Evolutionary conservation across 805 yeast species (phyloP).

Genomic region (Hanseniaspora vineae): DNA sequence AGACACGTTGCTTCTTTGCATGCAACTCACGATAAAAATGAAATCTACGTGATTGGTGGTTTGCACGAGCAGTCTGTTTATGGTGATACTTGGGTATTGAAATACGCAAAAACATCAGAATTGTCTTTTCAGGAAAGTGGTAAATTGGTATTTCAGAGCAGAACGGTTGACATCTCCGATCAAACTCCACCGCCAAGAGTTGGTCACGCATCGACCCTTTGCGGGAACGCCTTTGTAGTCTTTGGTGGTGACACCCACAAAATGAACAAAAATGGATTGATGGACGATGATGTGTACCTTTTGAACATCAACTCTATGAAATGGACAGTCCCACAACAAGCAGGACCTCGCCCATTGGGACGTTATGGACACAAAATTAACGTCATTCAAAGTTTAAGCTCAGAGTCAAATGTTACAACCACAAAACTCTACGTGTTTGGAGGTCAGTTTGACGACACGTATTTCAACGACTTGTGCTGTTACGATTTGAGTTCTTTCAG

Average conservation of each 20-base stretch:
- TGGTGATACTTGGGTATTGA: constrained; percentile 90
- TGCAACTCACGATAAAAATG: constrained; percentile 24
- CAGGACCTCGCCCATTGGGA: constrained; percentile 72
- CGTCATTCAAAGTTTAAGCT: constrained; percentile 35
- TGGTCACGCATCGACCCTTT: constrained; percentile 83
- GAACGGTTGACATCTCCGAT: constrained; percentile 55
- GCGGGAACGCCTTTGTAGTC: constrained; percentile 90
- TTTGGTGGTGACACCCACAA: constrained; percentile 93
- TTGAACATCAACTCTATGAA: constrained; percentile 66
- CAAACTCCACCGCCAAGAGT: constrained; percentile 91
- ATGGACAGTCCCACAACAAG: constrained; percentile 69
- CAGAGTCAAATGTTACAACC: neutral
- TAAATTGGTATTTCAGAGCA: constrained; percentile 25
- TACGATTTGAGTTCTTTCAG: constrained; percentile 83
- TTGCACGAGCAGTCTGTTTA: constrained; percentile 81
- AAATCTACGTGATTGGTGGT: constrained; percentile 88
- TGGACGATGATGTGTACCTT: constrained; percentile 83
- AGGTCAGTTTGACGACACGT: constrained; percentile 80
- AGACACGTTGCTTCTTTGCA: constrained; percentile 65
- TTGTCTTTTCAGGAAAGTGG: neutral
- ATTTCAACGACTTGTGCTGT: constrained; percentile 70
- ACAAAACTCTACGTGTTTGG: constrained; percentile 73
- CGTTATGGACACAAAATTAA: constrained; percentile 89
- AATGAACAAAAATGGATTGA: constrained; percentile 61
- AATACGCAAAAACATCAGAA: constrained; percentile 9